Base-by-base conservation (phyloP, 169 alveolate species). In the Cryptosporidium viatorum region DNA sequence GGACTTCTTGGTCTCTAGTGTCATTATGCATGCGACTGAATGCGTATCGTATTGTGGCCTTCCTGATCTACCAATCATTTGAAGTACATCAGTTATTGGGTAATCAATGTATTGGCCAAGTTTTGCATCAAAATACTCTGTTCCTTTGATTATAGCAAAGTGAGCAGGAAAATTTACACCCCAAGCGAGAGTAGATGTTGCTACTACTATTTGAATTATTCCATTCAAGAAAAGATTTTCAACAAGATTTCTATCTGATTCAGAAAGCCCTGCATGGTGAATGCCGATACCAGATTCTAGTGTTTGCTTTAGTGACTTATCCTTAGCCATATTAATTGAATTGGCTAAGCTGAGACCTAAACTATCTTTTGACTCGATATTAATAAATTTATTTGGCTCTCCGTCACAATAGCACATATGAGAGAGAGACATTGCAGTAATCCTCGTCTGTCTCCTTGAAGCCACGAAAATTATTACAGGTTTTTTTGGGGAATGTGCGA, bases 21-120 rank as follows among this genome's bases (percentile, higher is more conserved):
- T 99, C 92, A 96, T 96, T 68, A 98, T 96, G 68, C 98, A 97
- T 6, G 99, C 99, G 55, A 95, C 95, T 2, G 99, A 99, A 41
- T 96, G 94, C 39, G 96, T 95, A 92, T 99, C 99, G 91, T 94
- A 97, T 89, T 97, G 97, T 6, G 99, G 99, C 58, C 99, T 96
- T 18, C 99, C 99, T 21, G 99, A 99, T 86, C 99, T 96, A 29
- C 99, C 99, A 89, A 98, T 97, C 99, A 98, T 98, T 95, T 97
- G 97, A 55, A 98, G 92, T 37, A 98, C 93, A 86, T 97, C 99
- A 31, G 99, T 97, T 68, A 97, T 96, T 45, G 99, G 98, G 93
- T 96, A 94, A 84, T 98, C 99, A 16, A 96, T 98, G 93, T 97
- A 98, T 84, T 96, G 94, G 69, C 95, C 93, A 14, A 93, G 89